A percentile compares a stretch with the other conserved stretches of the same genome.
Evolutionary conservation across 306 rosid species (phyloP).

Genomic region (Trifolium dubium): DNA sequence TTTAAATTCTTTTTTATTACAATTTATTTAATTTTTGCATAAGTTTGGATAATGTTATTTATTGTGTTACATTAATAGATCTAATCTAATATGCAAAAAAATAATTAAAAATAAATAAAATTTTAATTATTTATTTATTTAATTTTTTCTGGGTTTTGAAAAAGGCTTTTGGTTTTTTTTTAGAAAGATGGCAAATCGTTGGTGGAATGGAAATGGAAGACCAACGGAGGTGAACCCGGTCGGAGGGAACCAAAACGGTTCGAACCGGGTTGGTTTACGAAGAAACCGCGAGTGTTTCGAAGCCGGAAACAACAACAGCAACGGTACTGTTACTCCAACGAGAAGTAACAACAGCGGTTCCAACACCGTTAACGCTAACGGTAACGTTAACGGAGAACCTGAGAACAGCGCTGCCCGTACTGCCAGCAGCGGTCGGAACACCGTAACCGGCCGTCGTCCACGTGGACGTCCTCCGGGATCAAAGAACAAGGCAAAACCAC

Average conservation of each 20-base stretch:
- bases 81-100: too few species aligned
- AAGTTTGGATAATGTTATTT: neutral
- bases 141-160: too few species aligned
- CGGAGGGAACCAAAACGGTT: neutral
- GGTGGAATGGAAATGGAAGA: slow-evolving; percentile 86
- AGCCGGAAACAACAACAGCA: slow-evolving; percentile 18
- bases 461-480: slow-evolving; percentile 93
- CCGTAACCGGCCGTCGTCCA: slow-evolving; percentile 53
- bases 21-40: neutral
- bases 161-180: neutral
- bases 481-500: slow-evolving; percentile 78
- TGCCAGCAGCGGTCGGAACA: slow-evolving; percentile 1
- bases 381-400: slow-evolving; percentile 47
- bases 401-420: slow-evolving; percentile 36
- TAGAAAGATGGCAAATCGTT: slow-evolving; percentile 67
- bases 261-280: slow-evolving; percentile 26
- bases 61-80: neutral
- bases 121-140: too few species aligned
- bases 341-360: slow-evolving; percentile 29
- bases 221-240: slow-evolving; percentile 50
- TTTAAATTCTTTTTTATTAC: neutral
- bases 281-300: slow-evolving; percentile 41
- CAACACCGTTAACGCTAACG: slow-evolving; percentile 28
- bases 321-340: slow-evolving; percentile 51
- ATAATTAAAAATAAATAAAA: too few species aligned